phyloP scores from a whole-genome alignment of 345 rosid species.

The Excoecaria agallocha region DNA sequence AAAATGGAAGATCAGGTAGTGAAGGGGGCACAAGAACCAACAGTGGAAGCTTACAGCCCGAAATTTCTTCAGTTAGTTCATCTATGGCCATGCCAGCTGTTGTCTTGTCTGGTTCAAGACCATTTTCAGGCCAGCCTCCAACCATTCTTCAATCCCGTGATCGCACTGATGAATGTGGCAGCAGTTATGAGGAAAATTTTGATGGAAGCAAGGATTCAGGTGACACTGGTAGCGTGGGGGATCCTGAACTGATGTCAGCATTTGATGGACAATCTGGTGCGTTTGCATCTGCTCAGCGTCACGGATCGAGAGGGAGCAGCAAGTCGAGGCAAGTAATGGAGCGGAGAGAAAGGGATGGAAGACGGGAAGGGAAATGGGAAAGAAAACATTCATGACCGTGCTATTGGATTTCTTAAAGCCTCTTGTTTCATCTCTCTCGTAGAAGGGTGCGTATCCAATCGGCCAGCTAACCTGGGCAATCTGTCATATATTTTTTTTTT shows the following conservation, averaged over 20 bases:
- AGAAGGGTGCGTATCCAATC: no score
- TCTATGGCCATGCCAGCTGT: slow-evolving; percentile 43
- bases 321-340: slow-evolving; percentile 66
- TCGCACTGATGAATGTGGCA: slow-evolving; percentile 60
- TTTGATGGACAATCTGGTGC: slow-evolving; percentile 64
- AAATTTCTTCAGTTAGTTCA: slow-evolving; percentile 34
- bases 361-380: slow-evolving; percentile 88
- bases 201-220: slow-evolving; percentile 82
- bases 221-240: slow-evolving; percentile 69
- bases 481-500: no score
- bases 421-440: no score
- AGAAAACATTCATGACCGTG: slow-evolving; percentile 52
- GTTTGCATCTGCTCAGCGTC: slow-evolving; percentile 49
- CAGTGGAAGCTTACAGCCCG: slow-evolving; percentile 42
- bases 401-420: not conserved
- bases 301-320: slow-evolving; percentile 65
- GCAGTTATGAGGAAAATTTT: slow-evolving; percentile 62
- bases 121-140: slow-evolving; percentile 67
- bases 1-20: slow-evolving; percentile 53
- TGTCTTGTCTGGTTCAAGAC: slow-evolving; percentile 54
- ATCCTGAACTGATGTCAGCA: slow-evolving; percentile 52
- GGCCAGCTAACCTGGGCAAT: no score
- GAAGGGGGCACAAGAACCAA: slow-evolving; percentile 50
- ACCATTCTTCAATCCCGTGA: slow-evolving; percentile 77
- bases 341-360: slow-evolving; percentile 63